Evolutionary conservation across 768 basidiomycete species (phyloP), one percentile per base, ranked within the genome.

Genomic region (Pulveroboletus sp.): DNA sequence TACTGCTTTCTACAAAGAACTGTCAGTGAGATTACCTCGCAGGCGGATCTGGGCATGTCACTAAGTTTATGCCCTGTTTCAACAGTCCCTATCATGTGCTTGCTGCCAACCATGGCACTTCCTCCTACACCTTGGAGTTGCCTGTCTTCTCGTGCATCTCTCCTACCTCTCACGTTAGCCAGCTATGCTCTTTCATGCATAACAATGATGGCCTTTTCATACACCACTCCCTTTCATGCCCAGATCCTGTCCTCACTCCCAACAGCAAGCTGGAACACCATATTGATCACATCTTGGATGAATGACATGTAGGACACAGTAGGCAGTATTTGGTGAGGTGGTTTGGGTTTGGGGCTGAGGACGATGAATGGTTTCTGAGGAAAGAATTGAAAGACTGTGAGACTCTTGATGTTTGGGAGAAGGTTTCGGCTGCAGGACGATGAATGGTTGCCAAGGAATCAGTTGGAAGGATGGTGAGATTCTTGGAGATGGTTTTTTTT

Each of bases 161-260:
- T 44, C 61, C 63, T 0, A 68, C 55, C 0, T 76, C 73, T 55
- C 72, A 78, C 45, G 57, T 65, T 0, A 69, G 61, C 6, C 57
- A 68, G 23, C 49, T 74, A 0, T 31, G 49, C 0, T 56, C 47
- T 1, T 67, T 69, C 30, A 8, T 58, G 2, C 60, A 70, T 0
- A 78, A 76, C 50, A 68, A 77, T 45, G 54, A 67, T 26, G 6
- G 45, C 0, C 43, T 65, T 0, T 78, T 76, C 55, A 74, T 75
- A 1, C 60, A 61, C 0, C 61, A 69, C 0, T 42, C 56, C 16
- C 38, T 17, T 1, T 22, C 20, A 2, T 2, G n/a, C 2, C 47
- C 39, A 2, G 39, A 32, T 0, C 51, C 51, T 5, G 20, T 56
- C 1, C 10, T 56, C 3, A 56, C 44, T 0, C 13, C 13, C 4